Conservation (phyloP, 768 basidiomycete species). For the Hemileccinum rubropunctum region DNA sequence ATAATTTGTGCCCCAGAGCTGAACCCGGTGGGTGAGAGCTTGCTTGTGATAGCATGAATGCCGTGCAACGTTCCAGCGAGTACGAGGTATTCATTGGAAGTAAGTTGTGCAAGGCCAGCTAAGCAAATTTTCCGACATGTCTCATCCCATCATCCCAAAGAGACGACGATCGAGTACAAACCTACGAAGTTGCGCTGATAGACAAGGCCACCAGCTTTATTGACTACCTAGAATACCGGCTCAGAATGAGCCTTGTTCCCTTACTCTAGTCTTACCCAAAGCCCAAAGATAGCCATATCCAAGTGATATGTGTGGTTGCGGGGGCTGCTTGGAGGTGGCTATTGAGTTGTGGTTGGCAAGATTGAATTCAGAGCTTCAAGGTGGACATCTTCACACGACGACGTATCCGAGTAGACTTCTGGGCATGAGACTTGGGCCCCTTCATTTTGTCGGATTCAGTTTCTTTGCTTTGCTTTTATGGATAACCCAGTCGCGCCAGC, state of each 20-base stretch:
- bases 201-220: constrained; percentile 96
- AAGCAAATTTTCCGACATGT: constrained; percentile 5
- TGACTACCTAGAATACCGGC: constrained; percentile 67
- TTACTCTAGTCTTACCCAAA: constrained; percentile 60
- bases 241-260: constrained; percentile 2
- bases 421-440: constrained; percentile 16
- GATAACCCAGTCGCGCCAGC: constrained; percentile 26
- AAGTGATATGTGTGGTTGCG: not conserved
- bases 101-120: constrained; percentile 91
- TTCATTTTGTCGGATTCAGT: constrained; percentile 7
- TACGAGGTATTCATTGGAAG: constrained; percentile 93
- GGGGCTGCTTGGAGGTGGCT: too few relatives aligned
- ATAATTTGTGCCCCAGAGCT: constrained; percentile 94
- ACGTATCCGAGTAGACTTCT: not conserved
- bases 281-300: constrained; percentile 72
- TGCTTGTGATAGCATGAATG: constrained; percentile 96
- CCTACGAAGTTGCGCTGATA: constrained; percentile 93
- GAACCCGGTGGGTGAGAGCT: constrained; percentile 76
- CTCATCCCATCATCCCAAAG: not conserved
- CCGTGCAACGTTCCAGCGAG: constrained; percentile 96
- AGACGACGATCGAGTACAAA: constrained; percentile 29
- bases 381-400: constrained; percentile 12
- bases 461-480: constrained; percentile 18
- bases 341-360: too few relatives aligned
- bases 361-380: not conserved